Evolutionary conservation across 2,329 filamentous ascomycete species (phyloP).

Genomic region (Boeremia lycopersici): DNA sequence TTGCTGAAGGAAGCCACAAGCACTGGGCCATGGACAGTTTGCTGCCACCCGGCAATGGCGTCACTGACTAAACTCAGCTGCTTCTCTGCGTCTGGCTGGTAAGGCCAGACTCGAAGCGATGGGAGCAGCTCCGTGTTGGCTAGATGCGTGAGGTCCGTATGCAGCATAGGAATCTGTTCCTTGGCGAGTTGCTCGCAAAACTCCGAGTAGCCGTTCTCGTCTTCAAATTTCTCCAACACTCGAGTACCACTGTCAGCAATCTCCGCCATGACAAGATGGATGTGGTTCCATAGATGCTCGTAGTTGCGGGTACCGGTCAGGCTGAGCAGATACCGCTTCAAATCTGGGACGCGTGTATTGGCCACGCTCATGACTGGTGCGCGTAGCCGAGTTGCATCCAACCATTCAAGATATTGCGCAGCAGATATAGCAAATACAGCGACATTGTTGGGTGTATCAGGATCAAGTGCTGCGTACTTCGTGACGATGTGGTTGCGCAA

Average conservation of each 20-base stretch:
- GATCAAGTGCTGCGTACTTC: conserved; percentile 7
- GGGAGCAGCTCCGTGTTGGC: conserved; percentile 9
- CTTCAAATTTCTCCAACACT: conserved; percentile 6
- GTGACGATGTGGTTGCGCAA: conserved; percentile 1
- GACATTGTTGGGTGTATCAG: not conserved
- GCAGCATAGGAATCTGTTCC: conserved; percentile 3
- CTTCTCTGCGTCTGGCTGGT: conserved; percentile 8
- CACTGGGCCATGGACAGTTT: conserved; percentile 3
- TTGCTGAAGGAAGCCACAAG: conserved; percentile 11
- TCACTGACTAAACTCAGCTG: conserved; percentile 1
- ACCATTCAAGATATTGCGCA: conserved; percentile 11
- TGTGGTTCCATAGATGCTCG: conserved; percentile 11
- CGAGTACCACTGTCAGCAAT: conserved; percentile 10
- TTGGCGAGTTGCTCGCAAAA: conserved; percentile 11
- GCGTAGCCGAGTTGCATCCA: conserved; percentile 5
- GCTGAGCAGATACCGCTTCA: conserved; percentile 13
- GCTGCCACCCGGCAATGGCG: conserved; percentile 3
- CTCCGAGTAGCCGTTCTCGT: conserved; percentile 4
- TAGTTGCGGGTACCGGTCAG: conserved; percentile 10
- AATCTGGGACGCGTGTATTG: conserved; percentile 6
- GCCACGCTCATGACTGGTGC: conserved; percentile 9
- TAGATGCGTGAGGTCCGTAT: conserved; percentile 1
- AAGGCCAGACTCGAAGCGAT: conserved; percentile 1
- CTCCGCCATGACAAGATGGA: conserved; percentile 11
- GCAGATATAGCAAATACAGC: conserved; percentile 13